Evolutionary conservation across 1,139 yeast species (phyloP).

Genomic region (Meyerozyma smithsonii): DNA sequence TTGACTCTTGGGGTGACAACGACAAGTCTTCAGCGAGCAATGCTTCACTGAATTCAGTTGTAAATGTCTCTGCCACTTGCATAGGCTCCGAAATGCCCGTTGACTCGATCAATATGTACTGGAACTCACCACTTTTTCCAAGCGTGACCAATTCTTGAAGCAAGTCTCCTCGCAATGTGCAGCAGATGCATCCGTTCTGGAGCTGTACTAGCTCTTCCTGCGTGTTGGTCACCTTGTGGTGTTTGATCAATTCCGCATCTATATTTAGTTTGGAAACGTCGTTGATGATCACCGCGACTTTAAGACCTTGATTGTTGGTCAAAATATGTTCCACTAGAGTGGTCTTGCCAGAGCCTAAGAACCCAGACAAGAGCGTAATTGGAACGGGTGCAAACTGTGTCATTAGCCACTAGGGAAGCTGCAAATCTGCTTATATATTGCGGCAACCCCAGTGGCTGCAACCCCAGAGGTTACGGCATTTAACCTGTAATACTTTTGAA

Average conservation of each 20-base stretch:
- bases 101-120: conserved; percentile 41
- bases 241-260: conserved; percentile 35
- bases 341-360: conserved; percentile 44
- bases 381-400: conserved; percentile 23
- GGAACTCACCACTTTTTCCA: conserved; percentile 28
- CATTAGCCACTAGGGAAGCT: not conserved
- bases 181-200: conserved; percentile 46
- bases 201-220: conserved; percentile 40
- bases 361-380: conserved; percentile 40
- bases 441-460: conserved; percentile 1
- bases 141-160: conserved; percentile 36
- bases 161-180: conserved; percentile 43
- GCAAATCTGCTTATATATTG: conserved; percentile 1
- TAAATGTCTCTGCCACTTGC: conserved; percentile 48
- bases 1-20: conserved; percentile 16
- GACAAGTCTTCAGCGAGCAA: conserved; percentile 17
- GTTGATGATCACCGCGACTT: conserved; percentile 41
- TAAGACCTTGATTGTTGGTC: conserved; percentile 32
- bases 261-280: conserved; percentile 37
- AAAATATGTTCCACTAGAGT: conserved; percentile 39
- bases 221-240: conserved; percentile 35
- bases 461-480: not conserved
- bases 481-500: too few species aligned
- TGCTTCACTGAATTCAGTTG: conserved; percentile 32
- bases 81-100: conserved; percentile 46